These are phyloP conservation scores for Dendrobium huoshanense DNA, from an alignment of 106 monocot species.

Conservation along the genomic window DNA sequence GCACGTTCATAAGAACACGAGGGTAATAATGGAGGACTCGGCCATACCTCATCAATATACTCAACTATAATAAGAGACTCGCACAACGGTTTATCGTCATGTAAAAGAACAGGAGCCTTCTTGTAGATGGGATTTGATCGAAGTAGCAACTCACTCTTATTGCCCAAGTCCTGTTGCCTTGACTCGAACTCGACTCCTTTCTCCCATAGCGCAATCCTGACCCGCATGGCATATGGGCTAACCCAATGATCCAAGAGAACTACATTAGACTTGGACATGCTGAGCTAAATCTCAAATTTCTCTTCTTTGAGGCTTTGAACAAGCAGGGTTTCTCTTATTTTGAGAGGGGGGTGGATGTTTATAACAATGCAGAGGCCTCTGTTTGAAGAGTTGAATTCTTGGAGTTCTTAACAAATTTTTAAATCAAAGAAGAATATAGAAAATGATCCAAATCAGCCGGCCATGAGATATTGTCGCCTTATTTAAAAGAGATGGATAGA, in stretches of 20 bases:
- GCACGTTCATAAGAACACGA: constrained; percentile 20
- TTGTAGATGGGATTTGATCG: constrained; percentile 4
- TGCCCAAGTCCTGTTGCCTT: constrained; percentile 26
- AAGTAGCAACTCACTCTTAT: constrained; percentile 6
- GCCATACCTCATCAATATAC: constrained; percentile 33
- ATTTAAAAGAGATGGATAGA: too few relatives aligned
- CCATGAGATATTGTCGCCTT: too few relatives aligned
- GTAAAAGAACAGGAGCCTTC: constrained; percentile 29
- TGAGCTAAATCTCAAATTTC: neutral
- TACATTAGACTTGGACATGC: neutral
- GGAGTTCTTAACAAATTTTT: too few relatives aligned
- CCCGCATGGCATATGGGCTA: constrained; percentile 30
- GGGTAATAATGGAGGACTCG: constrained; percentile 11
- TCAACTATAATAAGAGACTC: constrained; percentile 42
- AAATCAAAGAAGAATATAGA: too few relatives aligned
- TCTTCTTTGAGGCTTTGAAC: neutral
- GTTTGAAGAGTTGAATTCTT: too few relatives aligned
- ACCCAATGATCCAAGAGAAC: constrained; percentile 30
- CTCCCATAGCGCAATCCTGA: constrained; percentile 34
- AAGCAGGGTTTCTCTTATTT: neutral
- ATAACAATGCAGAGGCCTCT: neutral
- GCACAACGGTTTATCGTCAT: constrained; percentile 30
- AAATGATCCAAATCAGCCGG: too few relatives aligned
- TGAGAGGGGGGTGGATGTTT: neutral
- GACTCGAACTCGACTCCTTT: constrained; percentile 40